phyloP scores from a whole-genome alignment of 176 grass and related monocot species.

The Oryza glaberrima region DNA sequence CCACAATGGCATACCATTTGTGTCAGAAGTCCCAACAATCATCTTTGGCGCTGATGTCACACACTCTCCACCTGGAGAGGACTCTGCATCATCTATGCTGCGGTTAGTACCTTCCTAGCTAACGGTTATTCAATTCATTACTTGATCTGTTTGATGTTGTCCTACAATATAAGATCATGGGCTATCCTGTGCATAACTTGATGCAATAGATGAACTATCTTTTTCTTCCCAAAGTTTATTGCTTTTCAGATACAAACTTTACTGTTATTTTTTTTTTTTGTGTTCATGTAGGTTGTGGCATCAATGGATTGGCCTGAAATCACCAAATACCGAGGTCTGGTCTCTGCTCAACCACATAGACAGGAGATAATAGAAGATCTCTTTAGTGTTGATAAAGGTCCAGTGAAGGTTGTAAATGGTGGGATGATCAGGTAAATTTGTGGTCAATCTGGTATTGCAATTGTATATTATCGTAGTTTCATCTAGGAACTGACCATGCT shows the following conservation, averaged over 20 bases:
- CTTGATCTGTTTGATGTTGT: not conserved
- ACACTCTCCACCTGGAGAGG: slow-evolving; percentile 75
- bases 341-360: slow-evolving; percentile 62
- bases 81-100: slow-evolving; percentile 77
- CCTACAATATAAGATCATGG: not conserved
- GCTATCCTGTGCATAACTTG: not conserved
- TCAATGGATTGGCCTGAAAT: slow-evolving; percentile 81
- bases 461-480: not conserved
- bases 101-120: slow-evolving; percentile 47
- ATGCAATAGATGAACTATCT: not conserved
- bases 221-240: not conserved
- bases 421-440: slow-evolving; percentile 62
- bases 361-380: slow-evolving; percentile 69
- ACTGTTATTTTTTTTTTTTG: not conserved
- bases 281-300: slow-evolving; percentile 58
- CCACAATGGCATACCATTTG: slow-evolving; percentile 48
- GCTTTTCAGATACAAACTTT: not conserved
- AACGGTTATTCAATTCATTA: not conserved
- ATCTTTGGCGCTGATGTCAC: slow-evolving; percentile 88
- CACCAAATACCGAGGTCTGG: slow-evolving; percentile 63
- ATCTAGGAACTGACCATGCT: slow-evolving; percentile 18
- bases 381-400: slow-evolving; percentile 47
- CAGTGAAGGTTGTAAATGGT: slow-evolving; percentile 15
- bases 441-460: not conserved
- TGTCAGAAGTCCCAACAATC: slow-evolving; percentile 70